Evolutionary conservation across 805 yeast species (phyloP), one percentile per base, ranked within the genome.

Genomic region (Zygosaccharomyces gambellarensis): DNA sequence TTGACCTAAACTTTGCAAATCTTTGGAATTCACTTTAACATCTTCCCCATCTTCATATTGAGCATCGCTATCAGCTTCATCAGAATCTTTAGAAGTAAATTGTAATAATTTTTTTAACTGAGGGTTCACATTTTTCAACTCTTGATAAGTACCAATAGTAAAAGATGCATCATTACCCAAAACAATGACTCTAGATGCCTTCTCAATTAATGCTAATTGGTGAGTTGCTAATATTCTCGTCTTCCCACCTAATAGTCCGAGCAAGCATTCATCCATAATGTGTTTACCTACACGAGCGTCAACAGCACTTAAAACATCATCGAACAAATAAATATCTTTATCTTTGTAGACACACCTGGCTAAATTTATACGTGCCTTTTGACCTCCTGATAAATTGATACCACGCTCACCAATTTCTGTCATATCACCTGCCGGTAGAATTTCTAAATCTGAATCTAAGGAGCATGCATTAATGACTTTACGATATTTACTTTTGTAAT

Each of bases 331-430:
- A 22, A 86, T 82, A 59, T 85, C 89, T 17, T 77, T 76, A 25
- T 81, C 74, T 11, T 83, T 79, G 60, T 87, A 87, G 2, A 85
- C 88, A 2, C 92, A 85, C 62, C 95, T 76, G 3, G 95, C 95
- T 51, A 87, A 69, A 60, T 81, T 80, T 46, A 87, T 77, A 64
- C 95, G 77, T 0, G 95, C 92, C 71, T 87, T 87, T 64, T 87
- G 95, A 45, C 95, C 95, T 48, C 95, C 95, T n/a, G 92, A 84
- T 38, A 87, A 69, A 0, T 94, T 86, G 43, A 87, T 82, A 59
- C 95, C 95, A 63, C 87, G 76, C 64, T 87, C 95, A 53, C 95
- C 95, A 57, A 87, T 85, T 64, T 85, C 87, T 0, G 95, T 86
- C 47, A 67, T 59, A 58, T 88, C 95, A 28, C 92, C 92, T 34